Evolutionary conservation across 1,284 basidiomycete species (phyloP).

Genomic region (Waitea zeae): DNA sequence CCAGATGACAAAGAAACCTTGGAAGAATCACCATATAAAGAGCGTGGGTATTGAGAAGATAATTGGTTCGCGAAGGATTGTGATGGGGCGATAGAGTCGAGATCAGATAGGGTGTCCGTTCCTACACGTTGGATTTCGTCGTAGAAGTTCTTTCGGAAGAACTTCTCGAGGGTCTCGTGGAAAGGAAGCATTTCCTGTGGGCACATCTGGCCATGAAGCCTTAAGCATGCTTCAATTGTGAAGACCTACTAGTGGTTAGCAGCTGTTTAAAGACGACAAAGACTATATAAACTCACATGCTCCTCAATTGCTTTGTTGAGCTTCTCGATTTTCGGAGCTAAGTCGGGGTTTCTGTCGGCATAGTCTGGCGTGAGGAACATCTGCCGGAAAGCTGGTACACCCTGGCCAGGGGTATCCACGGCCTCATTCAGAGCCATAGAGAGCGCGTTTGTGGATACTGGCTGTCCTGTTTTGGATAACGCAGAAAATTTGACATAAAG

Average conservation of each 20-base stretch:
- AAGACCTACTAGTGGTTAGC: slow-evolving; percentile 57
- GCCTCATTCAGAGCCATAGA: slow-evolving; percentile 80
- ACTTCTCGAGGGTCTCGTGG: slow-evolving; percentile 77
- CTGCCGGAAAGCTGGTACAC: slow-evolving; percentile 63
- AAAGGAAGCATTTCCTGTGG: slow-evolving; percentile 79
- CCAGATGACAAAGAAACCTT: background rate
- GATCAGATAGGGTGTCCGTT: slow-evolving; percentile 16
- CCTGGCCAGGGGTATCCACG: slow-evolving; percentile 71
- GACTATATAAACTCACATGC: slow-evolving; percentile 56
- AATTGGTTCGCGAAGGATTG: slow-evolving; percentile 1
- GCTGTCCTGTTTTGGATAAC: slow-evolving; percentile 58
- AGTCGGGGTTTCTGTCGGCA: slow-evolving; percentile 47
- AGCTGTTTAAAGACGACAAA: too few relatives aligned
- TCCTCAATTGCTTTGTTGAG: slow-evolving; percentile 65
- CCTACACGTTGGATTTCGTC: slow-evolving; percentile 69
- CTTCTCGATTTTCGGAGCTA: slow-evolving; percentile 52
- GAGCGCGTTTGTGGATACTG: slow-evolving; percentile 67
- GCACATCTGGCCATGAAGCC: slow-evolving; percentile 70
- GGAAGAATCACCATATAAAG: background rate
- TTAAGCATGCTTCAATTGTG: slow-evolving; percentile 71
- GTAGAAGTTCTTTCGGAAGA: slow-evolving; percentile 81
- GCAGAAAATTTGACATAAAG: slow-evolving; percentile 59
- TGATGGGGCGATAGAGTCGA: slow-evolving; percentile 7
- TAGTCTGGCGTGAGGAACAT: slow-evolving; percentile 68
- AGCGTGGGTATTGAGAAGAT: background rate